Base-by-base conservation (phyloP, 495 filamentous ascomycete species). In the Trichoderma virens region DNA sequence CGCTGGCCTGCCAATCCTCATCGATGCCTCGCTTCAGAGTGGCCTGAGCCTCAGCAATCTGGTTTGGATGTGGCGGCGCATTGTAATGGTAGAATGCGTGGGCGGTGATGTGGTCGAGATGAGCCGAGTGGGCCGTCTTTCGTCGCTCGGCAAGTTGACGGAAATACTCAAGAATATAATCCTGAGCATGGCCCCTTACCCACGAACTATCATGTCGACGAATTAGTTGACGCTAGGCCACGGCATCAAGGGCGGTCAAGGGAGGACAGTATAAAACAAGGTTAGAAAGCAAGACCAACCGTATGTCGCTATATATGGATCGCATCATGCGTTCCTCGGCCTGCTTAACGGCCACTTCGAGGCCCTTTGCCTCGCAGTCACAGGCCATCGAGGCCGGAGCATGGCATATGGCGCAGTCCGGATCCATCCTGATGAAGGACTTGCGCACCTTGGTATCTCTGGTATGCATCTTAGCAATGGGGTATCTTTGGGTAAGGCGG, bases 341-440 rank as follows among this genome's bases (percentile, higher is more conserved):
- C 70, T 89, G 86, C 67, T 83, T 76, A 60, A 90, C 79, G 38
- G 87, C 87, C 61, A 84, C 78, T 72, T 86, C 82, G 51, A 90
- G 80, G 32, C 85, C 84, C 66, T 87, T 86, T 47, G 83, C 81
- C 77, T 90, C 87, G 75, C 86, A 89, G 65, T 86, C 86, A 75
- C 87, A 89, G 67, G 82, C 79, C 67, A 80, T 74, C 39, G 81
- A 75, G 51, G 85, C 83, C 60, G 87, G 85, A 68, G 81, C 80
- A 73, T 83, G 81, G 73, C 87, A 90, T 63, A 90, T 88, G 54
- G 86, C 86, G 75, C 87, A 90, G 75, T 88, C 86, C 43, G 87
- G 87, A 65, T 87, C 85, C 83, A 86, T 84, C 72, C 73, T 81
- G 73, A 82, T 75, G 72, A 80, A 68, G 66, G 78, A 73, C 76